Percentiles rank a stretch among this genome's conserved stretches.
Evolutionary conservation across 139 green algal genomes (phyloP).

Genomic region (Volvox africanus): DNA sequence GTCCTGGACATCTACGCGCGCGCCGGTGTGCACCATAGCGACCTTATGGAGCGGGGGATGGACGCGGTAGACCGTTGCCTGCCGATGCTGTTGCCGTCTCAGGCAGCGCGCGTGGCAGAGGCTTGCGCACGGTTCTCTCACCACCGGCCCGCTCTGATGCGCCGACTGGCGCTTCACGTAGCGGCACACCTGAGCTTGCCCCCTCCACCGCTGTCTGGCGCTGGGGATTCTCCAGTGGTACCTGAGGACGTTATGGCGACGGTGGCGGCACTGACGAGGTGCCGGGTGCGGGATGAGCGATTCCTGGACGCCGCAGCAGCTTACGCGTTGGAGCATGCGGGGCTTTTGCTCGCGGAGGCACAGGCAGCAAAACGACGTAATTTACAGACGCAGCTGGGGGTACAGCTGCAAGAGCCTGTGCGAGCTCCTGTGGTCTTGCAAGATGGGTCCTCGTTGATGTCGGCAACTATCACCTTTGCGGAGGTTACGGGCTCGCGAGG

Average conservation of each 20-base stretch:
- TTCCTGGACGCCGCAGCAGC: conserved; percentile 9
- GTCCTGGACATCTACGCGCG: neutral
- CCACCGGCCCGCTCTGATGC: conserved; percentile 11
- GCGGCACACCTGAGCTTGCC: neutral
- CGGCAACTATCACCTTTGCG: too few species aligned
- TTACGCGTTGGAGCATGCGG: conserved; percentile 7
- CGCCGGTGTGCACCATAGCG: neutral
- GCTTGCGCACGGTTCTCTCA: neutral
- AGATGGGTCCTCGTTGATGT: too few species aligned
- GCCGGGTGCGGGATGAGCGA: conserved; percentile 7
- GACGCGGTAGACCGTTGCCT: conserved; percentile 10
- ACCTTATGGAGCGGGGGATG: conserved; percentile 3
- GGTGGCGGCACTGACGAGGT: neutral
- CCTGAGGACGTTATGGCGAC: neutral
- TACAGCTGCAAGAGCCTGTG: too few species aligned
- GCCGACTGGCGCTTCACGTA: conserved; percentile 31
- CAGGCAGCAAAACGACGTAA: neutral
- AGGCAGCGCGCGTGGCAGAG: conserved; percentile 20
- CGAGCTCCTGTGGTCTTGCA: too few species aligned
- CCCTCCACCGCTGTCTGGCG: neutral
- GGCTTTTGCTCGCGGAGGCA: neutral
- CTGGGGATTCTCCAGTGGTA: neutral
- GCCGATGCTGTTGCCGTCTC: neutral
- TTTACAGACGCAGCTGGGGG: too few species aligned
- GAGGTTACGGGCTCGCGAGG: too few species aligned